Evolutionary conservation across 305 asterid genomes (phyloP), one percentile per base, ranked within the genome.

Genomic region (Withania somnifera): DNA sequence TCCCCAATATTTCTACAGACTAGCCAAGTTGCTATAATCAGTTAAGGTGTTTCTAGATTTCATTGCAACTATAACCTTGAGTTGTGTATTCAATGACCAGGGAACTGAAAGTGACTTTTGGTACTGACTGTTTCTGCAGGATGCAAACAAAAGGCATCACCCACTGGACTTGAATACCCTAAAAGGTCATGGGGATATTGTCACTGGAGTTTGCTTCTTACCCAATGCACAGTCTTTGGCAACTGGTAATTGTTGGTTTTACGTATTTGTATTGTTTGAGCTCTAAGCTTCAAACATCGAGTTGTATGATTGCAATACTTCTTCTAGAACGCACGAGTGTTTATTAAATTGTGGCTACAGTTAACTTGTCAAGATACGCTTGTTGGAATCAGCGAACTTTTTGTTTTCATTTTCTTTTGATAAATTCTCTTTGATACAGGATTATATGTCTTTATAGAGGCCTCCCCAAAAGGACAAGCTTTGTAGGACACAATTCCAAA

Each of bases 121-220:
- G 67, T 84, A 56, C 81, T 85, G 83, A 30, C 69, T 84, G 22
- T 86, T 77, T 82, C 84, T 88, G 85, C 78, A 97, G 99, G 99
- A 91, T 84, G 91, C 90, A 56, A 91, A 89, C 85, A 93, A 91
- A 90, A 88, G 89, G 90, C 99, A 93, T 81, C 98, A 95, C 86
- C 94, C 85, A 68, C 86, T 97, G 93, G 99, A 97, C 90, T 91
- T 97, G 93, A 97, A 97, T 87, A 96, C 98, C 71, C 87, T 96
- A 86, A 97, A 97, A 88, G 99, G 99, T 76, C 98, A 97, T 85
- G 93, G 98, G 11, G 99, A 95, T 90, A 92, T 92, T 68, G 97
- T 97, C 86, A 91, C 94, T 9, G 95, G 97, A 57, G 77, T 97
- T 53, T 90, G 95, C 81, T 97, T 97, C 83, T 97, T 98, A 56